phyloP scores from a whole-genome alignment of 192 early-diverging fungal genomes.

The Thamnidium elegans region DNA sequence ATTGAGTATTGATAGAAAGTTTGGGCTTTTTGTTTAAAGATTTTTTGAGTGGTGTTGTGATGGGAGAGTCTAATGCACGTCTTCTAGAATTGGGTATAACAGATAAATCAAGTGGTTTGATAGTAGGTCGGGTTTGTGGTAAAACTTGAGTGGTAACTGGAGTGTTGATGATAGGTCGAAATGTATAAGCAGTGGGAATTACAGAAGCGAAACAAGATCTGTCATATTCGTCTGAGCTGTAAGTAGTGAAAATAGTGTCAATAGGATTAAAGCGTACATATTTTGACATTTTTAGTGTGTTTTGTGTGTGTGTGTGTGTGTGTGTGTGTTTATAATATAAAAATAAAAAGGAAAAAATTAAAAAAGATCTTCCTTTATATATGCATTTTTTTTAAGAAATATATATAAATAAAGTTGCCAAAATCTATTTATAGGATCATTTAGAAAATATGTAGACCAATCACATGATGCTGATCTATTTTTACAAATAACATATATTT shows the following conservation, averaged over 20 bases:
- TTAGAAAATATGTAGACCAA: too few species aligned
- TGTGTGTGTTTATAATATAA: neutral
- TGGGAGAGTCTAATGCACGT: conserved; percentile 1
- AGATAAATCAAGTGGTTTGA: conserved; percentile 18
- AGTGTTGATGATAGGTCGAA: neutral
- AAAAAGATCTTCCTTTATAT: neutral
- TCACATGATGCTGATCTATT: too few species aligned
- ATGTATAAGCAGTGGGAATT: neutral
- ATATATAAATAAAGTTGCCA: too few species aligned
- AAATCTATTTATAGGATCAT: too few species aligned
- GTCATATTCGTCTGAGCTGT: conserved; percentile 19
- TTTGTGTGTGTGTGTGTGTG: too few species aligned
- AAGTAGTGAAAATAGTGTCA: conserved; percentile 5
- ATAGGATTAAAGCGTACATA: conserved; percentile 6
- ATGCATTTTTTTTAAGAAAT: neutral
- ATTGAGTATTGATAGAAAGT: conserved; percentile 16
- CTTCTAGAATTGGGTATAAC: conserved; percentile 14
- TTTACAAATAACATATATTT: too few species aligned
- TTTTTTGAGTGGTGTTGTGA: neutral
- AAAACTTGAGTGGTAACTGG: neutral
- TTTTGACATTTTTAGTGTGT: neutral
- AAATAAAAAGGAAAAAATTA: neutral
- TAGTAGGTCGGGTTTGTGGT: neutral
- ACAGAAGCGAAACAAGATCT: conserved; percentile 12
- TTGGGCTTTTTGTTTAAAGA: conserved; percentile 11